Conservation (phyloP, 1,284 basidiomycete genomes). For the Lentinus polychrous region DNA sequence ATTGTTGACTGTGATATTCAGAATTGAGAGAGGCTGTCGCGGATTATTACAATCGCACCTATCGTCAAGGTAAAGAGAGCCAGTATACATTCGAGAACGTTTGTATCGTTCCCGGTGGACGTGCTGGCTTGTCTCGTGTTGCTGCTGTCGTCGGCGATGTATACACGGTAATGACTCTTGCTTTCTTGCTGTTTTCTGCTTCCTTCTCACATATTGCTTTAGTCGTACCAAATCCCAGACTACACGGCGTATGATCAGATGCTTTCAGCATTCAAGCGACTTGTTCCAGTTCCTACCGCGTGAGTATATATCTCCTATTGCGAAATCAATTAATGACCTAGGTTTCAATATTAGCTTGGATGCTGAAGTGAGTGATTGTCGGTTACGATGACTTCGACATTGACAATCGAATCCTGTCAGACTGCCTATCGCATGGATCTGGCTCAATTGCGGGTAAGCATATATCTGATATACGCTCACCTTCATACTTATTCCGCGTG, state of each 20-base stretch:
- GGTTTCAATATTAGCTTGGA: no score
- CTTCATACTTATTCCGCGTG: conserved; percentile 4
- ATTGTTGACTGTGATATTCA: conserved; percentile 7
- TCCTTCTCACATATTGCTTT: not conserved
- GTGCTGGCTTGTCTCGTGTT: conserved; percentile 83
- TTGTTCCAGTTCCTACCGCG: conserved; percentile 87
- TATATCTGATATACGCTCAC: not conserved
- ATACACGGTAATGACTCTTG: conserved; percentile 48
- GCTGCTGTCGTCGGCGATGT: conserved; percentile 87
- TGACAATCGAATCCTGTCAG: conserved; percentile 22
- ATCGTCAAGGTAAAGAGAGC: conserved; percentile 71
- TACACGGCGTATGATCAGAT: conserved; percentile 86
- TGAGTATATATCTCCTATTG: no score
- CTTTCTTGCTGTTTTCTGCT: not conserved
- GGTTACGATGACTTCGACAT: no score
- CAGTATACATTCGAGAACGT: conserved; percentile 90
- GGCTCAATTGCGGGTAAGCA: conserved; percentile 54
- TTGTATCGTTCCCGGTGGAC: conserved; percentile 87
- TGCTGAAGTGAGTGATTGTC: no score
- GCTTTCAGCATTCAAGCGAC: conserved; percentile 79
- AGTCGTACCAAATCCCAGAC: conserved; percentile 35
- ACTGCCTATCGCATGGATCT: conserved; percentile 70
- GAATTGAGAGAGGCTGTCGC: conserved; percentile 70
- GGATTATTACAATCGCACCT: conserved; percentile 82
- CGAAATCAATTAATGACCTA: no score